Evolutionary conservation across 805 yeast genomes (phyloP), one percentile per base, ranked within the genome.

Genomic region (Yarrowia phangngaensis): DNA sequence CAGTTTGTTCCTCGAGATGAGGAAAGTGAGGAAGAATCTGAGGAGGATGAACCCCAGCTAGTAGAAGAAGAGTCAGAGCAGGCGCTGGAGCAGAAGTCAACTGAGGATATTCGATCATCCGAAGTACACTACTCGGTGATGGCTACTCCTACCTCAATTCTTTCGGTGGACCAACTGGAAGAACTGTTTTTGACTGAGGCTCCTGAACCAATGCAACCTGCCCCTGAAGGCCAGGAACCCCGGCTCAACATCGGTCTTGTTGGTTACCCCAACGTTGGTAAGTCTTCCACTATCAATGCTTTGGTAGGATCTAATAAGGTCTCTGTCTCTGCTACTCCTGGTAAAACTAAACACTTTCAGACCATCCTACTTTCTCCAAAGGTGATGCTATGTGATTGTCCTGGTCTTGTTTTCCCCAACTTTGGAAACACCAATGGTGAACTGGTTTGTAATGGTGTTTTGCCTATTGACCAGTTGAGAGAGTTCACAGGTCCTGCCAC

Each of bases 311-410:
- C 97, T 14, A 92, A 92, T 62, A 89, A 86, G 64, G 99, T 92
- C n/a, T 88, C 97, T 2, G 99, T 92, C 28, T 90, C 97, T 2
- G 75, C 97, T 1, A 92, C 98, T 1, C 99, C 99, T 11, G 99
- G 99, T 70, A 92, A 92, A 64, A 92, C 99, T 11, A 92, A 92
- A 65, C 99, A 92, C 73, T 92, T 92, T 74, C 99, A 92, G 71
- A 92, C 99, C 1, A 89, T 92, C 54, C 77, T 79, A 61, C 73
- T 92, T 34, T 79, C 95, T 1, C 84, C 83, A 46, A 74, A 82
- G 27, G 92, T 92, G 2, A 74, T 88, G 56, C 72, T 92, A 47
- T 92, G 97, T 68, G 99, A 92, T 73, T 92, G 99, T 72, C 99
- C 99, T 2, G 99, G 99, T 75, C 73, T 92, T 54, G 99, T 92